A percentile compares a stretch with the other conserved stretches of the same genome.
Evolutionary conservation across 2,329 filamentous ascomycete species (phyloP).

Genomic region (Epichloe glyceriae): DNA sequence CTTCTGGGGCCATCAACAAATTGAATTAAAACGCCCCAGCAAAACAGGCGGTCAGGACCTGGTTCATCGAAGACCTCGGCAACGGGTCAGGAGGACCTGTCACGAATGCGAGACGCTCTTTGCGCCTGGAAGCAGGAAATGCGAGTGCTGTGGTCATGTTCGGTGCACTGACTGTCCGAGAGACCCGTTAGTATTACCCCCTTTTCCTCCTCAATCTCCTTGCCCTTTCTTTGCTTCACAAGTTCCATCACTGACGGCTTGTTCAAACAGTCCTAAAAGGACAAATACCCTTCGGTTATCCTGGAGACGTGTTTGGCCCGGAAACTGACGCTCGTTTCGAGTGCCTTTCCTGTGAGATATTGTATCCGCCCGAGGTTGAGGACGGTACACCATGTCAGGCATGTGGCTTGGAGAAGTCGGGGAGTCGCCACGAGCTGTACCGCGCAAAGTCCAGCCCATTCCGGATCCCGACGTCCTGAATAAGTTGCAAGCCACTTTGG

Average conservation of each 20-base stretch:
- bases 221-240: background rate
- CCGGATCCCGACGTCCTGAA: conserved; percentile 48
- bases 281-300: conserved; percentile 58
- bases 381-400: conserved; percentile 42
- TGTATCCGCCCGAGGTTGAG: conserved; percentile 38
- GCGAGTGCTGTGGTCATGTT: conserved; percentile 54
- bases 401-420: conserved; percentile 49
- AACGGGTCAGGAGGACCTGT: conserved; percentile 63
- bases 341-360: conserved; percentile 50
- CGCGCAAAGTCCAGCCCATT: conserved; percentile 46
- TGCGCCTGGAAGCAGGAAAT: conserved; percentile 43
- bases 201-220: too few species aligned
- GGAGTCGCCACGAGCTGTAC: conserved; percentile 44
- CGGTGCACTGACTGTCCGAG: conserved; percentile 72
- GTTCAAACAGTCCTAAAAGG: conserved; percentile 42
- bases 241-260: background rate
- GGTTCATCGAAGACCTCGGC: conserved; percentile 56
- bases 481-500: conserved; percentile 43
- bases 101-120: conserved; percentile 61
- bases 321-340: conserved; percentile 39
- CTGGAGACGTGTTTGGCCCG: conserved; percentile 47
- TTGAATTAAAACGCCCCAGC: conserved; percentile 48
- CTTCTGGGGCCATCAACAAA: conserved; percentile 30
- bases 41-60: conserved; percentile 57
- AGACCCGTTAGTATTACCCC: conserved; percentile 51